phyloP scores from a whole-genome alignment of 2,329 filamentous ascomycete species.

The Ustilaginoidea virens region DNA sequence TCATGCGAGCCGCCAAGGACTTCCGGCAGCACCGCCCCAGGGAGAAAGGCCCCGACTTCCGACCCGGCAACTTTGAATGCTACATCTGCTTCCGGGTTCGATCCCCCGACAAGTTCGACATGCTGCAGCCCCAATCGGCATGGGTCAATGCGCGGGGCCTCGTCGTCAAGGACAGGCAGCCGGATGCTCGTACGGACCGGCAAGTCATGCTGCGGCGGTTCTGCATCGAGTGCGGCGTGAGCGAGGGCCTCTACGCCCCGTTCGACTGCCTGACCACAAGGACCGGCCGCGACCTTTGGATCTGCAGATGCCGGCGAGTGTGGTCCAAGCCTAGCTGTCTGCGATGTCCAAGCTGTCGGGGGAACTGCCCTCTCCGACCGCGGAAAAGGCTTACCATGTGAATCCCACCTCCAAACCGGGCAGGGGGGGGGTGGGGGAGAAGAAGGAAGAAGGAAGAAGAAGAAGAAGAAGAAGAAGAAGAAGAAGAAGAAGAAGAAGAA shows the following conservation, averaged over 20 bases:
- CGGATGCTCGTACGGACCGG: slow-evolving; percentile 12
- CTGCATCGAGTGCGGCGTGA: slow-evolving; percentile 26
- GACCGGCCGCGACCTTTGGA: slow-evolving; percentile 22
- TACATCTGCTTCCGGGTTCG: slow-evolving; percentile 27
- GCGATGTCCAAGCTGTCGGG: slow-evolving; percentile 19
- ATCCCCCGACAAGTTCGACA: slow-evolving; percentile 22
- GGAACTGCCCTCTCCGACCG: slow-evolving; percentile 20
- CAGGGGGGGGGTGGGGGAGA: no score
- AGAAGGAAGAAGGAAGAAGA: no score
- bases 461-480: no score
- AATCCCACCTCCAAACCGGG: no score
- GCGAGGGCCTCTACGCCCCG: slow-evolving; percentile 19
- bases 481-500: no score
- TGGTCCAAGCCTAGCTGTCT: slow-evolving; percentile 20
- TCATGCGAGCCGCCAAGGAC: slow-evolving; percentile 25
- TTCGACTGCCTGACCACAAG: slow-evolving; percentile 22
- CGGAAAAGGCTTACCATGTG: slow-evolving; percentile 14
- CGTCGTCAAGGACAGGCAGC: slow-evolving; percentile 15
- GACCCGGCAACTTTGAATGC: slow-evolving; percentile 26
- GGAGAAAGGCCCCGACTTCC: slow-evolving; percentile 20
- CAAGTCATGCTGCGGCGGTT: slow-evolving; percentile 21
- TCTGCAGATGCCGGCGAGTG: slow-evolving; percentile 21
- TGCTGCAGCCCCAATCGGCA: slow-evolving; percentile 17
- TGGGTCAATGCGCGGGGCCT: slow-evolving; percentile 17
- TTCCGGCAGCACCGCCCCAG: slow-evolving; percentile 24